Evolutionary conservation across 108 stramenopile species (phyloP), one percentile per base, ranked within the genome.

Genomic region (Craspedostauros australis): DNA sequence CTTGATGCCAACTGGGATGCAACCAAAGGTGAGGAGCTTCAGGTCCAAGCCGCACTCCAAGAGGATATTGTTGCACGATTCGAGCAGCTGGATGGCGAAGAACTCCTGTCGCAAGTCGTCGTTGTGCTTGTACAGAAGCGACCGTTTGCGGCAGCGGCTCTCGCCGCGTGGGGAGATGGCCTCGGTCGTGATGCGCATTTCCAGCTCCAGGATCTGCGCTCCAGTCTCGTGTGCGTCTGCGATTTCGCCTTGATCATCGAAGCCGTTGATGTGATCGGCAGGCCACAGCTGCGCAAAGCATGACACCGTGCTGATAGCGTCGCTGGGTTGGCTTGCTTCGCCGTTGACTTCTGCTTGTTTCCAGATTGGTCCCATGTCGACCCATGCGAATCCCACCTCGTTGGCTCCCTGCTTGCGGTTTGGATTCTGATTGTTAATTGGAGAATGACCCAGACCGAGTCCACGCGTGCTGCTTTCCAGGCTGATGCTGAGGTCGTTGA

Each of bases 61-160:
- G 20, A 92, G 46, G 28, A 92, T 75, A 46, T 47, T 34, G 60
- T 82, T 79, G 45, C 91, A 92, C 32, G 68, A 52, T 41, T 75
- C 80, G 45, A 92, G 60, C 52, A 92, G 86, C 50, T 92, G 76
- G 22, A 88, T 79, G 0, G 86, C 82, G 63, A 88, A 81, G 52
- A 86, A 71, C 43, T 92, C 91, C 47, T 92, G 91, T 8, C 86
- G 72, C 20, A 92, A 37, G 63, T 92, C 91, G 41, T 92, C 91
- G 34, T 82, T 83, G 48, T 92, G 91, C 48, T 92, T 92, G 69
- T 88, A 92, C 18, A 92, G 62, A 3, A 92, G 78, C 47, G 79
- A 67, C 9, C 86, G 72, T 62, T 77, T 84, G 12, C 60, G 58
- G 16, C 44, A 21, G 40, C n/a, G 51, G 3, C 36, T n/a, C 26